A percentile compares a stretch with the other conserved stretches of the same genome.
These are phyloP conservation scores for Xylariaceae sp. DNA, from an alignment of 2,329 filamentous ascomycete species.

Conservation along the genomic window DNA sequence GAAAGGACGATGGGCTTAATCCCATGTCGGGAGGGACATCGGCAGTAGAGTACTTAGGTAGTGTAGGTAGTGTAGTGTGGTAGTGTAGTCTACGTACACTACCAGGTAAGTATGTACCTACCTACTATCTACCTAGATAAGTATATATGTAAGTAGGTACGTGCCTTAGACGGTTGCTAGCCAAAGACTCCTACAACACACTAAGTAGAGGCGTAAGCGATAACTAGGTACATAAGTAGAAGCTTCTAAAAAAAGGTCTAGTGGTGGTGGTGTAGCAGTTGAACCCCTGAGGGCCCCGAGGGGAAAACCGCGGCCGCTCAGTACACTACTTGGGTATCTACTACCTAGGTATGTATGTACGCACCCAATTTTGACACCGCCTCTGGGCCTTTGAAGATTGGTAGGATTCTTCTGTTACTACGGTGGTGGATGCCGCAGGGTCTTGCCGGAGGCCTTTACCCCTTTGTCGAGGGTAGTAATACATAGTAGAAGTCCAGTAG, in stretches of 20 bases:
- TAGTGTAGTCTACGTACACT: too few relatives aligned
- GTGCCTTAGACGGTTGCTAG: too few relatives aligned
- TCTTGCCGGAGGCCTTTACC: neutral
- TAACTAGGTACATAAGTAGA: neutral
- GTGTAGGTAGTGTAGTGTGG: too few relatives aligned
- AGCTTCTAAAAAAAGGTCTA: neutral
- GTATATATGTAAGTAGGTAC: too few relatives aligned
- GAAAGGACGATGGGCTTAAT: too few relatives aligned
- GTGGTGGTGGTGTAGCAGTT: neutral
- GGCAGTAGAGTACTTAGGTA: too few relatives aligned
- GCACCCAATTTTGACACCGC: slow-evolving; percentile 6
- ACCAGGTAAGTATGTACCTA: too few relatives aligned
- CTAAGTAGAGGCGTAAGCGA: too few relatives aligned
- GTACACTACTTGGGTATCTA: too few relatives aligned
- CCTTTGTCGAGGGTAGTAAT: slow-evolving; percentile 8
- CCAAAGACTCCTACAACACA: too few relatives aligned
- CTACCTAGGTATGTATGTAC: neutral
- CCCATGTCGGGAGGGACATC: too few relatives aligned
- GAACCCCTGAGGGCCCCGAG: slow-evolving; percentile 1
- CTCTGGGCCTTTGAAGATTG: slow-evolving; percentile 5
- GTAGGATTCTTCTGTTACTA: slow-evolving; percentile 17
- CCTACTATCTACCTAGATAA: too few relatives aligned
- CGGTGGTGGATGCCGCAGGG: slow-evolving; percentile 15
- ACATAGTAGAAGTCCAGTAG: neutral
- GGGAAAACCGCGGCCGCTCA: slow-evolving; percentile 1